Conservation (phyloP, 495 filamentous ascomycete genomes). For the Penicillium soppii region DNA sequence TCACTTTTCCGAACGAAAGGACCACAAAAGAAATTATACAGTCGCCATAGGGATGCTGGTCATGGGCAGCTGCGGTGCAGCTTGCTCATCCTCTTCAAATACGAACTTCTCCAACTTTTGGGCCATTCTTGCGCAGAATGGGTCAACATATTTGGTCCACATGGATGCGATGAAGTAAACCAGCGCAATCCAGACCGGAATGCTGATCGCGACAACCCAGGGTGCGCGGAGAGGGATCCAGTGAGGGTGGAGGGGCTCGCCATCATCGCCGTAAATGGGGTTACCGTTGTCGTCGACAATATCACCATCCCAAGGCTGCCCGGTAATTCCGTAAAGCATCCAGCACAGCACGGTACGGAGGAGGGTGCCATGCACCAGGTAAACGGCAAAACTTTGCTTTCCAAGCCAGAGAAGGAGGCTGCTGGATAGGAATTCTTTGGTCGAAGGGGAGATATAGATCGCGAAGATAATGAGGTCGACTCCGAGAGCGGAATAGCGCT, state of each 20-base stretch:
- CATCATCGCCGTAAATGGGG: constrained; percentile 8
- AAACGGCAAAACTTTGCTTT: constrained; percentile 67
- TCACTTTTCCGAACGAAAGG: neutral
- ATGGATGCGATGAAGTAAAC: constrained; percentile 56
- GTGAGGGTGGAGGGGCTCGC: constrained; percentile 10
- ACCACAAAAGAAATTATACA: constrained; percentile 29
- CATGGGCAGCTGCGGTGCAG: constrained; percentile 35
- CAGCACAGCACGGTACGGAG: constrained; percentile 62
- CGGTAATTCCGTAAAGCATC: constrained; percentile 59
- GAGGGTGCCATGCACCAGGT: constrained; percentile 65
- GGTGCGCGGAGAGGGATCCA: constrained; percentile 39
- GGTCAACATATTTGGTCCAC: constrained; percentile 68
- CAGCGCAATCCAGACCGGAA: constrained; percentile 57
- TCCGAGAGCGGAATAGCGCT: constrained; percentile 57
- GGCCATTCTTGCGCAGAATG: constrained; percentile 62
- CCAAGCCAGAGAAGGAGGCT: constrained; percentile 64
- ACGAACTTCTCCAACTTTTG: constrained; percentile 55
- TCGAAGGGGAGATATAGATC: constrained; percentile 57
- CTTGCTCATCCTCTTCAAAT: constrained; percentile 53
- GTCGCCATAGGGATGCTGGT: constrained; percentile 32
- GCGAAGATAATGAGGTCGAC: constrained; percentile 59
- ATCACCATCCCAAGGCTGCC: constrained; percentile 47
- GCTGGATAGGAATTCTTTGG: constrained; percentile 56
- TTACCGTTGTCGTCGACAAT: constrained; percentile 36
- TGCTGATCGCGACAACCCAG: constrained; percentile 47